Conservation (phyloP, 129 eudicot genomes). For the Kitagawia praeruptora region DNA sequence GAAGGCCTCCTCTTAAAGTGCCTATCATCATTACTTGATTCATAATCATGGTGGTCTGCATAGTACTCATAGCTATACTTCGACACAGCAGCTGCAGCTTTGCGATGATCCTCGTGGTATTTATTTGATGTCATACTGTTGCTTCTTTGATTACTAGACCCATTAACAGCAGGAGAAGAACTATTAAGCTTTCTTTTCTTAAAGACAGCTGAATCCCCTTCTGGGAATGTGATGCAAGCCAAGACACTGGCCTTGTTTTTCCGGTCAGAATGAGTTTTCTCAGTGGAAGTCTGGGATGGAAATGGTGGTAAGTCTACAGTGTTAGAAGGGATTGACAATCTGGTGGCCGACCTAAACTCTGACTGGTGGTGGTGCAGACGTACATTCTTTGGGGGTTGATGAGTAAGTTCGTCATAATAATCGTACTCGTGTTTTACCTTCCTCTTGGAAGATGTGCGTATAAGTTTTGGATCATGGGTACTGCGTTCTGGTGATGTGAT, state of each 20-base stretch:
- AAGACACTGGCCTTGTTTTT: slow-evolving; percentile 69
- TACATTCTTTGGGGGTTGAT: too few species aligned
- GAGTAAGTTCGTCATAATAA: too few species aligned
- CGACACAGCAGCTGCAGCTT: slow-evolving; percentile 17
- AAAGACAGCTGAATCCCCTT: not conserved
- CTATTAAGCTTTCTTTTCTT: slow-evolving; percentile 13
- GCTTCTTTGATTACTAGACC: slow-evolving; percentile 12
- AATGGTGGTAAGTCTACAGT: too few species aligned
- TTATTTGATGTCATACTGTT: slow-evolving; percentile 22
- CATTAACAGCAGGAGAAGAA: not conserved
- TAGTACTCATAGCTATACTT: slow-evolving; percentile 24
- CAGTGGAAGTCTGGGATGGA: slow-evolving; percentile 20
- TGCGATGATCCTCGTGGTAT: not conserved
- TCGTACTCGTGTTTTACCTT: too few species aligned
- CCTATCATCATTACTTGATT: slow-evolving; percentile 52
- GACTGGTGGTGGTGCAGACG: too few species aligned
- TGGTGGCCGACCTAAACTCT: too few species aligned
- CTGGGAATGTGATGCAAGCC: slow-evolving; percentile 89
- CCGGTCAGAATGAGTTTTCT: slow-evolving; percentile 22
- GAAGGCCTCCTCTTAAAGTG: slow-evolving; percentile 25
- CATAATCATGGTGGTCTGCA: slow-evolving; percentile 30
- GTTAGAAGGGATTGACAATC: too few species aligned
- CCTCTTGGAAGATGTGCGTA: too few species aligned
- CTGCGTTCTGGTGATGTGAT: too few species aligned
- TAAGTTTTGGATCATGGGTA: too few species aligned